Base-by-base conservation (phyloP, 345 rosid species). In the Cardamine occulta region DNA sequence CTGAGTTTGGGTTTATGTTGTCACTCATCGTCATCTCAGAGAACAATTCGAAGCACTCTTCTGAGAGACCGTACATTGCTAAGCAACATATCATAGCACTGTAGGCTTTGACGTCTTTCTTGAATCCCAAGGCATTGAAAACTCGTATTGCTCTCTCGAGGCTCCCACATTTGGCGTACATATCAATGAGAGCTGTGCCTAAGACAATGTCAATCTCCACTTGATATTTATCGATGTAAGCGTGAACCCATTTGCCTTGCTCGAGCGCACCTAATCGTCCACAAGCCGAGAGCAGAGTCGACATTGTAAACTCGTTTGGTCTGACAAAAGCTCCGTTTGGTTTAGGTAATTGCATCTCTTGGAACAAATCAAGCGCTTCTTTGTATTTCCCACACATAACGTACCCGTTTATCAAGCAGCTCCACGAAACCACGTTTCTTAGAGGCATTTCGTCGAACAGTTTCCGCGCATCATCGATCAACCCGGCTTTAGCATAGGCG, bases 161-260 rank as follows among this genome's bases (percentile, higher is more conserved):
- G 59, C 82, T 83, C 7, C 89, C 90, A 37, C 90, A 84, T 78
- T 86, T 88, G 28, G 86, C 79, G 54, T 86, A 86, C 90, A 88
- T 88, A 62, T 85, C 89, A 51, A 88, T 70, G 10, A 88, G 82
- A 78, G 87, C 76, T 57, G 88, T 88, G 35, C 80, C 84, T 32
- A 88, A 74, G 44, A 86, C 84, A 11, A 82, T 72, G 74, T 86
- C 90, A 15, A 81, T 35, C 69, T 82, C 73, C 21, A 85, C 64
- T 7, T 69, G 63, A 63, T 72, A 70, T 59, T 67, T 86, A 21
- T 84, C 82, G 6, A 84, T 75, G 52, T 85, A 84, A 56, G 80
- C 81, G 21, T 86, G 91, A 62, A 81, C 77, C 83, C 82, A 84
- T 64, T 76, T 65, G 44, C 91, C 88, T 53, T 82, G 73, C 52